A percentile compares a stretch with the other conserved stretches of the same genome.
Evolutionary conservation across 2,329 filamentous ascomycete genomes (phyloP).

Genomic region (Boeremia lycopersici): DNA sequence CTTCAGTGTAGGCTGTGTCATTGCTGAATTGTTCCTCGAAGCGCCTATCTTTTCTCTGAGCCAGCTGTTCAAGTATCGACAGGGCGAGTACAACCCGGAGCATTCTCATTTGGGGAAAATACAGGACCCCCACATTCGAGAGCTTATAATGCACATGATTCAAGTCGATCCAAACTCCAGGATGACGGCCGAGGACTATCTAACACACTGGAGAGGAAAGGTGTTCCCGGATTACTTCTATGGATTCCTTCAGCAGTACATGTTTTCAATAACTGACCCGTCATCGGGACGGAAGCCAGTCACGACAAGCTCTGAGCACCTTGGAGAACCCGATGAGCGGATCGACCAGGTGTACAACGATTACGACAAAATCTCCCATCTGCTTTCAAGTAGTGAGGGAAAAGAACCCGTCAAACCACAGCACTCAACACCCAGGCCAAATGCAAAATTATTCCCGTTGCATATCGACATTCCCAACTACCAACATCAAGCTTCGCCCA

Average conservation of each 20-base stretch:
- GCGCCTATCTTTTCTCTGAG: constrained; percentile 96
- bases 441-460: constrained; percentile 74
- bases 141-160: constrained; percentile 95
- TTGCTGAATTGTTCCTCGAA: constrained; percentile 94
- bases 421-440: constrained; percentile 42
- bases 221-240: constrained; percentile 98
- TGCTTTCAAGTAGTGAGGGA: constrained; percentile 75
- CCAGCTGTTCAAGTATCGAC: constrained; percentile 92
- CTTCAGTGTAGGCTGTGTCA: constrained; percentile 95
- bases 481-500: constrained; percentile 69
- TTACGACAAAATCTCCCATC: constrained; percentile 97
- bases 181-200: constrained; percentile 91
- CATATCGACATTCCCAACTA: constrained; percentile 87
- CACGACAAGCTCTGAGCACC: constrained; percentile 70
- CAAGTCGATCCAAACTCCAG: constrained; percentile 89
- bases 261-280: constrained; percentile 92
- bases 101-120: constrained; percentile 83
- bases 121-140: constrained; percentile 82
- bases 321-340: constrained; percentile 87
- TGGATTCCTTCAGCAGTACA: constrained; percentile 95
- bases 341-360: constrained; percentile 93
- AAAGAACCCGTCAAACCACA: constrained; percentile 46
- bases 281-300: constrained; percentile 77
- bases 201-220: constrained; percentile 89
- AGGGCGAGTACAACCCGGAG: constrained; percentile 88